Percentiles rank a stretch among this genome's conserved stretches.
Conservation (phyloP, 2,329 filamentous ascomycete species). For the Blastomyces parvus region DNA sequence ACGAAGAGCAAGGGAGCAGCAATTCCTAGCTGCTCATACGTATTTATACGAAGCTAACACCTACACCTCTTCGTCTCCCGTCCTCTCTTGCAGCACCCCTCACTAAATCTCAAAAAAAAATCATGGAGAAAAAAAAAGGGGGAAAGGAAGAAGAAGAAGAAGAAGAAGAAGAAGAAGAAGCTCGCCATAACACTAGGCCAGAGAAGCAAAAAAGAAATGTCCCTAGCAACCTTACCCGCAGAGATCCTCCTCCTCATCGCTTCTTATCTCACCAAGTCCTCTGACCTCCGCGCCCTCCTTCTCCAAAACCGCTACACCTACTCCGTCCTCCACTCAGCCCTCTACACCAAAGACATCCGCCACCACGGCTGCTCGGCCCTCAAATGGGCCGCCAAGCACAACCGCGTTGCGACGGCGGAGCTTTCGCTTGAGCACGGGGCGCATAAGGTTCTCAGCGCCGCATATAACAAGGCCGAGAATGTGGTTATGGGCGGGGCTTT, state of each 20-base stretch:
- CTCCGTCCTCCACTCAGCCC: neutral
- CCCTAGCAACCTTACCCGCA: neutral
- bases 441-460: neutral
- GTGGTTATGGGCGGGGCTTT: neutral
- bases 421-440: neutral
- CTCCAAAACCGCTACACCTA: neutral
- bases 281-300: neutral
- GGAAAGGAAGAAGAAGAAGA: too few relatives aligned
- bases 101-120: too few relatives aligned
- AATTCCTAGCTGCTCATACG: too few relatives aligned
- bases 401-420: neutral
- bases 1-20: too few relatives aligned
- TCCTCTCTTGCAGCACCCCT: too few relatives aligned
- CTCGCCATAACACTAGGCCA: too few relatives aligned
- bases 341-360: slow-evolving; percentile 1
- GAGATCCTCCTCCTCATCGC: neutral
- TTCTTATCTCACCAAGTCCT: neutral
- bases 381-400: neutral
- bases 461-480: too few relatives aligned
- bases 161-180: neutral
- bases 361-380: neutral
- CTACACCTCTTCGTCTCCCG: too few relatives aligned
- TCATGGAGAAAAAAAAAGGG: too few relatives aligned
- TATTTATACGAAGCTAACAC: too few relatives aligned
- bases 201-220: neutral